Evolutionary conservation across 345 rosid genomes (phyloP).

Genomic region (Salix suchowensis): DNA sequence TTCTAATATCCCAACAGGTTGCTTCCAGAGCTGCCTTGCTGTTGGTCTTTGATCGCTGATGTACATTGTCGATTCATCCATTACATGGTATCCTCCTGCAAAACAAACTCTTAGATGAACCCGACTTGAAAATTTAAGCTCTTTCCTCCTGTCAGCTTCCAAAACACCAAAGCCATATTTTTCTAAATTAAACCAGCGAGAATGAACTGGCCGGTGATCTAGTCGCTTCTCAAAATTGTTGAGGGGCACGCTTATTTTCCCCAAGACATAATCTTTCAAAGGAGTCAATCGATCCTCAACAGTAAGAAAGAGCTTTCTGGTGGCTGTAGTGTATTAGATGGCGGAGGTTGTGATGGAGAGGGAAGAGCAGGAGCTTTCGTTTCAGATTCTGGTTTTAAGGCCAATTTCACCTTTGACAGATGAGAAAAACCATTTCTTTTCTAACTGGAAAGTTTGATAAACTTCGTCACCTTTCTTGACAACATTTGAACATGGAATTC

Average conservation of each 20-base stretch:
- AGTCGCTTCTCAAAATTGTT: slow-evolving; percentile 63
- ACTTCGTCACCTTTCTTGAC: slow-evolving; percentile 52
- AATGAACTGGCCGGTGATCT: slow-evolving; percentile 75
- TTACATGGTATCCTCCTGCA: slow-evolving; percentile 93
- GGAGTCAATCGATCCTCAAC: slow-evolving; percentile 33
- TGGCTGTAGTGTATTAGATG: slow-evolving; percentile 4
- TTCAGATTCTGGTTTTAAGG: slow-evolving; percentile 23
- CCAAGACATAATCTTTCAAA: slow-evolving; percentile 62
- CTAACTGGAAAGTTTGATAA: slow-evolving; percentile 38
- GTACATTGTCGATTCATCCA: slow-evolving; percentile 86
- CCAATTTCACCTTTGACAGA: slow-evolving; percentile 58
- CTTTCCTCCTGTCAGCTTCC: slow-evolving; percentile 76
- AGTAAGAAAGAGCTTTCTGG: not conserved
- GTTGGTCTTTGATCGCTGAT: slow-evolving; percentile 85
- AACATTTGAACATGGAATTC: slow-evolving; percentile 38
- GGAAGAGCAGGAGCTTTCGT: slow-evolving; percentile 2
- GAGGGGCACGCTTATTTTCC: slow-evolving; percentile 55
- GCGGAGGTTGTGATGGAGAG: not conserved
- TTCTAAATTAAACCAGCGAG: slow-evolving; percentile 87
- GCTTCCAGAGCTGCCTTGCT: slow-evolving; percentile 82
- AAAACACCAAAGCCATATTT: slow-evolving; percentile 63
- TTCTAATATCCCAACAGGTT: slow-evolving; percentile 67
- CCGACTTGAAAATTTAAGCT: slow-evolving; percentile 71
- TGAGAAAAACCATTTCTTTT: slow-evolving; percentile 40
- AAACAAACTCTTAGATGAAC: slow-evolving; percentile 75